Conservation (phyloP, 2,329 filamentous ascomycete genomes). For the Metarhizium robertsii region DNA sequence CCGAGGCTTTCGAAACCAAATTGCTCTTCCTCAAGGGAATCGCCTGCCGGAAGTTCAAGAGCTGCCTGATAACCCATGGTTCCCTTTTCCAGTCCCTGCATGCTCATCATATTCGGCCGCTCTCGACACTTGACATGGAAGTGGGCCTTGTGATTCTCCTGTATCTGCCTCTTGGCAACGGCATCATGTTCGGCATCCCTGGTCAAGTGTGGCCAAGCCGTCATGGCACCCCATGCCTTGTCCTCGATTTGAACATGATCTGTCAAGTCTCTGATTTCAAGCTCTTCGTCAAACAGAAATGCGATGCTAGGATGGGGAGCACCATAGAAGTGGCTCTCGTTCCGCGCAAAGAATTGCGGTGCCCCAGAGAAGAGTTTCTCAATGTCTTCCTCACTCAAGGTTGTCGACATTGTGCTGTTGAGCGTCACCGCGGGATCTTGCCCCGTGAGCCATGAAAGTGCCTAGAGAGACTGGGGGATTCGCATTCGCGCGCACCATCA, state of each 20-base stretch:
- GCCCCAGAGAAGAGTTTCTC: slow-evolving; percentile 68
- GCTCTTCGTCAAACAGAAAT: slow-evolving; percentile 57
- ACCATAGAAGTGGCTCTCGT: slow-evolving; percentile 48
- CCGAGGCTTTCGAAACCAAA: slow-evolving; percentile 49
- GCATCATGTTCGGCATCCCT: slow-evolving; percentile 37
- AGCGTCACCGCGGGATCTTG: slow-evolving; percentile 29
- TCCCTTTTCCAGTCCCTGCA: slow-evolving; percentile 62
- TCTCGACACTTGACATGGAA: slow-evolving; percentile 52
- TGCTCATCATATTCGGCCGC: slow-evolving; percentile 62
- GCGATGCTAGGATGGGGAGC: slow-evolving; percentile 54
- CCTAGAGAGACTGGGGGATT: background rate
- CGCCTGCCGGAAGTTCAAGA: slow-evolving; percentile 54
- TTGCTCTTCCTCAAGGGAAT: slow-evolving; percentile 54
- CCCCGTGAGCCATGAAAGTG: slow-evolving; percentile 7
- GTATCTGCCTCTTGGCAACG: slow-evolving; percentile 30
- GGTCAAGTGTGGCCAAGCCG: slow-evolving; percentile 54
- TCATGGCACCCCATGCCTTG: slow-evolving; percentile 52
- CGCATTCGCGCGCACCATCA: background rate
- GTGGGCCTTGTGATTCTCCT: slow-evolving; percentile 40
- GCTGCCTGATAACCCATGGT: slow-evolving; percentile 62
- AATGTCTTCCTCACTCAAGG: slow-evolving; percentile 48
- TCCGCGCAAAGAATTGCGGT: slow-evolving; percentile 59
- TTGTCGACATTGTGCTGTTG: slow-evolving; percentile 47
- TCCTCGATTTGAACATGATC: slow-evolving; percentile 57
- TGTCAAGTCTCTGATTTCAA: slow-evolving; percentile 52